Evolutionary conservation across 306 rosid genomes (phyloP).

Genomic region (Casuarina cunninghamiana): DNA sequence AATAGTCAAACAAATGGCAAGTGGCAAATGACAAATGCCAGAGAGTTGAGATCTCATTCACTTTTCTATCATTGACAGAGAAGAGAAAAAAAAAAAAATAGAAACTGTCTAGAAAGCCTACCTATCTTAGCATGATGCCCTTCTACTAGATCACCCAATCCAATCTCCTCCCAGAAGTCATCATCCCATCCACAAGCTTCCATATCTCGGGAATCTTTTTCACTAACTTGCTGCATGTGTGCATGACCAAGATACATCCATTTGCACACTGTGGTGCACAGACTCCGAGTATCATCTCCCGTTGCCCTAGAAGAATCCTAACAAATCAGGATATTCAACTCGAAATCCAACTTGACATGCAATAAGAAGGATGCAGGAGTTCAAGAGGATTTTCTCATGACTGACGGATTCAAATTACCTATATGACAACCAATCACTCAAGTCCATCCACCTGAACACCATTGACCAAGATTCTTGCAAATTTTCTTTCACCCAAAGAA

Average conservation of each 20-base stretch:
- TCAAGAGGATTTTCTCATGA: slow-evolving; percentile 17
- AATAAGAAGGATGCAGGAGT: slow-evolving; percentile 24
- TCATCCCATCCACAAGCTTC: slow-evolving; percentile 99
- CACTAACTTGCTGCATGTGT: slow-evolving; percentile 74
- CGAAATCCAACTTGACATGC: slow-evolving; percentile 23
- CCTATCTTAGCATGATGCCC: slow-evolving; percentile 99
- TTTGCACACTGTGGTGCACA: slow-evolving; percentile 95
- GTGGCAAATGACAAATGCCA: neutral
- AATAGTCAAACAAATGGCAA: neutral
- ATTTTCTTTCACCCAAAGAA: slow-evolving; percentile 97
- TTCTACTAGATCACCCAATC: slow-evolving; percentile 89
- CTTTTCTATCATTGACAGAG: neutral
- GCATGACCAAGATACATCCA: slow-evolving; percentile 99
- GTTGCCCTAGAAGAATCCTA: slow-evolving; percentile 68
- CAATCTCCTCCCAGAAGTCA: slow-evolving; percentile 99
- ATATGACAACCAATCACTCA: slow-evolving; percentile 98
- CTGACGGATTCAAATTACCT: slow-evolving; percentile 50
- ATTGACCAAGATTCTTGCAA: slow-evolving; percentile 90
- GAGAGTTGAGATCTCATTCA: neutral
- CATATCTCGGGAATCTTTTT: slow-evolving; percentile 75
- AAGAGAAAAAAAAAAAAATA: slow-evolving; percentile 23
- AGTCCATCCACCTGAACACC: slow-evolving; percentile 99
- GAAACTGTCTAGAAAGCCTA: slow-evolving; percentile 29
- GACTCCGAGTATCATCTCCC: slow-evolving; percentile 94
- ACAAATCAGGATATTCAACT: slow-evolving; percentile 16